These are phyloP conservation scores for Saussurea involucrata DNA, from an alignment of 129 eudicot species.

Conservation along the genomic window DNA sequence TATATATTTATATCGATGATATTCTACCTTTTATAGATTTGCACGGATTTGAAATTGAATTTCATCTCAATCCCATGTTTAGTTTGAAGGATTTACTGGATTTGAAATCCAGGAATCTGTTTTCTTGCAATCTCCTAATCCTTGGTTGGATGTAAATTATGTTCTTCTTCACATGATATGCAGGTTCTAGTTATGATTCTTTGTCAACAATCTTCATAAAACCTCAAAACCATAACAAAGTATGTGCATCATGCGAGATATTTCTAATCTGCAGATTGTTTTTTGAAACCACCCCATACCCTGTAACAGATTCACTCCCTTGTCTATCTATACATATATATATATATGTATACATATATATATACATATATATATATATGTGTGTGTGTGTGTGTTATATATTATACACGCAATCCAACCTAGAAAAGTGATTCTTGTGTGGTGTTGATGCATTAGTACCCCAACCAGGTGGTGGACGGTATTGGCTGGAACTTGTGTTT, in stretches of 20 bases:
- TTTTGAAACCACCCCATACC: not conserved
- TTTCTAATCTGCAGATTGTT: not conserved
- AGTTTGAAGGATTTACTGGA: too few species aligned
- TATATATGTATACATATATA: not conserved
- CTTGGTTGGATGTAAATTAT: not conserved
- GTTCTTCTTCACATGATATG: not conserved
- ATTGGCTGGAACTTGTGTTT: conserved; percentile 54
- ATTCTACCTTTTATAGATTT: too few species aligned
- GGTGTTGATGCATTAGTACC: conserved; percentile 31
- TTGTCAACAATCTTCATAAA: not conserved
- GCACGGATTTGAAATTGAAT: too few species aligned
- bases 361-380: too few species aligned
- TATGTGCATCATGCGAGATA: not conserved
- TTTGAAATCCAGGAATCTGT: too few species aligned
- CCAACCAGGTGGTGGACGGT: conserved; percentile 62
- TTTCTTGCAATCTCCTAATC: not conserved
- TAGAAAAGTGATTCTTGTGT: not conserved
- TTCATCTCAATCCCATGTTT: too few species aligned
- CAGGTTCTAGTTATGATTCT: not conserved
- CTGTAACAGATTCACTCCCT: not conserved
- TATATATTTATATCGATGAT: too few species aligned
- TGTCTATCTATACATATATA: not conserved
- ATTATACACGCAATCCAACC: not conserved
- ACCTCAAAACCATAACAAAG: not conserved
- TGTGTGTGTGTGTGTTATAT: too few species aligned